These are phyloP conservation scores for Lactarius quietus DNA, from an alignment of 768 basidiomycete species.

Conservation along the genomic window DNA sequence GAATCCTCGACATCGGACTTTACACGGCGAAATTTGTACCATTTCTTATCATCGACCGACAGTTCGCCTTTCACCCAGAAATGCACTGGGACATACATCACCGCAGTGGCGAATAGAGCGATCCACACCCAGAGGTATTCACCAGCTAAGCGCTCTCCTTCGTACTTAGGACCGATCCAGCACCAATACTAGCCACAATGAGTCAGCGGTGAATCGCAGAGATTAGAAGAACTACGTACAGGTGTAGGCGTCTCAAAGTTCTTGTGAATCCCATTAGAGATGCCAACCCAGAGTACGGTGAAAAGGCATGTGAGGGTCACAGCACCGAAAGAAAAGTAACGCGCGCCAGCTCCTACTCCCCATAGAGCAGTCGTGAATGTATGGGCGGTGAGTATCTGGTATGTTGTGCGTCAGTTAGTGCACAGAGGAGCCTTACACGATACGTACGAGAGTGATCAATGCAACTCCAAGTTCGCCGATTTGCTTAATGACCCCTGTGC, in stretches of 20 bases:
- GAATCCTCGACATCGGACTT: conserved; percentile 7
- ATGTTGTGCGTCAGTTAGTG: conserved; percentile 29
- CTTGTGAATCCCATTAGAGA: conserved; percentile 28
- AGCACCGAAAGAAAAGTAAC: conserved; percentile 26
- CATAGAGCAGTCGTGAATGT: conserved; percentile 40
- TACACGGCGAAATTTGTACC: conserved; percentile 35
- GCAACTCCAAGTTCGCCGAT: conserved; percentile 43
- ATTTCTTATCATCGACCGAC: conserved; percentile 30
- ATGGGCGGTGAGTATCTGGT: conserved; percentile 36
- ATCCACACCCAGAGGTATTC: conserved; percentile 48
- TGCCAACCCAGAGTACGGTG: conserved; percentile 36
- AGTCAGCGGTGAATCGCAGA: background rate
- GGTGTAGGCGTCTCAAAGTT: conserved; percentile 37
- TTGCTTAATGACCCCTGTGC: conserved; percentile 41
- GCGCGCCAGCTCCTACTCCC: conserved; percentile 34
- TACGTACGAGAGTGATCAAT: conserved; percentile 39
- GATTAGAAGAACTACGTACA: conserved; percentile 20
- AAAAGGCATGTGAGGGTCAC: conserved; percentile 10
- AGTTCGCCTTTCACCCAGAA: conserved; percentile 38
- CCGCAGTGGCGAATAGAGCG: conserved; percentile 35
- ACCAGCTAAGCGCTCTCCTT: conserved; percentile 35
- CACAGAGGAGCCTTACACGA: background rate
- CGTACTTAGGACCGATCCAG: conserved; percentile 38
- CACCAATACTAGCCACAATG: conserved; percentile 38
- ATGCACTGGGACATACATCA: conserved; percentile 37